phyloP scores from a whole-genome alignment of 176 grass and related monocot genomes.

The Paspalum vaginatum region DNA sequence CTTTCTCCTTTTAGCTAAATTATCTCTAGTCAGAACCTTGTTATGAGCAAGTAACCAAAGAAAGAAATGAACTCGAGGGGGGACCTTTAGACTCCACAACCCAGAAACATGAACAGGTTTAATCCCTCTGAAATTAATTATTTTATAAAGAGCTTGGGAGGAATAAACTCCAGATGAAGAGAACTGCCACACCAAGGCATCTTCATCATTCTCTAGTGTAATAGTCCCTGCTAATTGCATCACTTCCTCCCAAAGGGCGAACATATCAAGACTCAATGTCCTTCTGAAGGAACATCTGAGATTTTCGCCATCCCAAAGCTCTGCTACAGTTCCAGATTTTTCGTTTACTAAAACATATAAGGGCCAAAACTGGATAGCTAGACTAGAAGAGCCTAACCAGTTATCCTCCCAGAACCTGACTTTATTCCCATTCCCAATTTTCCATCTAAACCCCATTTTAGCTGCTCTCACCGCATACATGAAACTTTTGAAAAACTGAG shows the following conservation, averaged over 20 bases:
- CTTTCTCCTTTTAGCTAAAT: neutral
- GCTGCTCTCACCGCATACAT: too few relatives aligned
- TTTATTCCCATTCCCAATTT: neutral
- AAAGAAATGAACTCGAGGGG: neutral
- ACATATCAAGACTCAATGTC: rapidly evolving
- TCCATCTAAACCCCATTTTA: neutral
- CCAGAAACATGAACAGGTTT: neutral
- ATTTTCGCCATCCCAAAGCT: neutral
- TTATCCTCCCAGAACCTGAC: neutral
- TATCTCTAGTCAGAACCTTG: neutral
- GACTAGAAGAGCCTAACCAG: neutral
- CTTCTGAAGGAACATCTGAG: neutral
- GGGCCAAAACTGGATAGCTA: neutral
- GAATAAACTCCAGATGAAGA: neutral
- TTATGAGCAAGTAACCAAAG: neutral
- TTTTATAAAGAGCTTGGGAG: neutral
- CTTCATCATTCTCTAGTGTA: neutral
- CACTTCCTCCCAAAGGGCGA: neutral
- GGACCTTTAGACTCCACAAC: neutral
- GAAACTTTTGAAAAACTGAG: too few relatives aligned
- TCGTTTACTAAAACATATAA: neutral
- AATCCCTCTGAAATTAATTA: neutral
- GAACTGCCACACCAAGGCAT: neutral
- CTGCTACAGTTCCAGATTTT: too few relatives aligned
- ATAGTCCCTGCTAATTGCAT: neutral